Conservation (phyloP, 768 basidiomycete genomes). For the Rhodotorula sphaerocarpa region DNA sequence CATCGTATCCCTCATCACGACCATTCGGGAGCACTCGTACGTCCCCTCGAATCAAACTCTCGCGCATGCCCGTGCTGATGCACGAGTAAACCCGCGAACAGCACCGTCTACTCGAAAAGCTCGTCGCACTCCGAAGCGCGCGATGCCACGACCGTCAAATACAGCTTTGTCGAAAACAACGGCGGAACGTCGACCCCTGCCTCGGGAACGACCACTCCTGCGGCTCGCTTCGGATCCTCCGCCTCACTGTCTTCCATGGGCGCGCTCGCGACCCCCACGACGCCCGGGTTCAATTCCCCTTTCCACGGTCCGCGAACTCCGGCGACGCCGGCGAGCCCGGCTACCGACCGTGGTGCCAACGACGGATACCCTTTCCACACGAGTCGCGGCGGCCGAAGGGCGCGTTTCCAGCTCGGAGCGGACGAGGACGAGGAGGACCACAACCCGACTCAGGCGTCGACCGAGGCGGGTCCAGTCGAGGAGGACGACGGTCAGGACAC, state of each 20-base stretch:
- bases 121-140: constrained; percentile 44
- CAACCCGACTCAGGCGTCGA: not conserved
- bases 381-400: not conserved
- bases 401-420: constrained; percentile 23
- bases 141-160: constrained; percentile 44
- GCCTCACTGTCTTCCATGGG: constrained; percentile 25
- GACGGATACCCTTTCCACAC: constrained; percentile 8
- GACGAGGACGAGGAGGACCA: constrained; percentile 15
- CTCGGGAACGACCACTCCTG: not conserved
- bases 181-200: not conserved
- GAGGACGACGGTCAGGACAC: constrained; percentile 42
- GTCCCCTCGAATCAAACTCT: no score
- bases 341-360: not conserved
- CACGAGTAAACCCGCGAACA: constrained; percentile 7
- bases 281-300: constrained; percentile 23
- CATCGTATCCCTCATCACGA: constrained; percentile 59
- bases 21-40: constrained; percentile 58
- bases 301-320: constrained; percentile 17
- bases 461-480: constrained; percentile 16
- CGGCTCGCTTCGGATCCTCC: constrained; percentile 25
- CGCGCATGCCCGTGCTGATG: not conserved
- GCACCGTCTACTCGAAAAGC: constrained; percentile 44
- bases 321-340: no score
- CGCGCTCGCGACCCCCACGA: constrained; percentile 18
- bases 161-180: constrained; percentile 41